Evolutionary conservation across 2,329 filamentous ascomycete species (phyloP).

Genomic region (Fusarium sp.): DNA sequence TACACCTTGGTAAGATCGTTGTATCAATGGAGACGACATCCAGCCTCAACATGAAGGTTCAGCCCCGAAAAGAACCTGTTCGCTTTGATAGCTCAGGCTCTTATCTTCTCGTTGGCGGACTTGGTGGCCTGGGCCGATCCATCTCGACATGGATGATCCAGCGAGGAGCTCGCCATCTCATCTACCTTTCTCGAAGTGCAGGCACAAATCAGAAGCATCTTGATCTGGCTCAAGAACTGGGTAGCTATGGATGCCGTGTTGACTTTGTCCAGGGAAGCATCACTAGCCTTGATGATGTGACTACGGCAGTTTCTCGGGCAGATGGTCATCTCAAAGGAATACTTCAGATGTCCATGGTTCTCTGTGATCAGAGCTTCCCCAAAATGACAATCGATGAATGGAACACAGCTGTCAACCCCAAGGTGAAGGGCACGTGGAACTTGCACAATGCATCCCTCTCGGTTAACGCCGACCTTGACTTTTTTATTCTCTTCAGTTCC

Average conservation of each 20-base stretch:
- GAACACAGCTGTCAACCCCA: not conserved
- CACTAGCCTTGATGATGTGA: not conserved
- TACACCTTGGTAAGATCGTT: constrained; percentile 3
- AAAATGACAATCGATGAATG: not conserved
- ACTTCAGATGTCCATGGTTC: constrained; percentile 5
- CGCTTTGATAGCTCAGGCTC: not conserved
- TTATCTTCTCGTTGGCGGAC: not conserved
- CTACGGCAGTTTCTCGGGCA: not conserved
- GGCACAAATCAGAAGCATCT: not conserved
- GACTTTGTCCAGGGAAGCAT: constrained; percentile 1
- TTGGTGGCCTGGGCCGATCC: not conserved
- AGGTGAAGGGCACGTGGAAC: not conserved
- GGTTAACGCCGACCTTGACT: not conserved
- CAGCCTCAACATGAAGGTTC: not conserved
- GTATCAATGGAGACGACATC: not conserved
- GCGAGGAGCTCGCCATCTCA: not conserved
- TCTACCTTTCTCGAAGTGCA: constrained; percentile 3
- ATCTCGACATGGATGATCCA: constrained; percentile 3
- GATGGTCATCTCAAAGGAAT: not conserved
- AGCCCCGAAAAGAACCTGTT: not conserved
- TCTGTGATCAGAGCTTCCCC: not conserved
- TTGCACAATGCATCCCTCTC: not conserved
- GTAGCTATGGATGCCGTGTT: not conserved
- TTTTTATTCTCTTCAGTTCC: constrained; percentile 6
- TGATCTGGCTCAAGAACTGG: not conserved